A percentile compares a stretch with the other conserved stretches of the same genome.
Evolutionary conservation across 2,329 filamentous ascomycete species (phyloP).

Genomic region (Verticillium zaregamsianum): DNA sequence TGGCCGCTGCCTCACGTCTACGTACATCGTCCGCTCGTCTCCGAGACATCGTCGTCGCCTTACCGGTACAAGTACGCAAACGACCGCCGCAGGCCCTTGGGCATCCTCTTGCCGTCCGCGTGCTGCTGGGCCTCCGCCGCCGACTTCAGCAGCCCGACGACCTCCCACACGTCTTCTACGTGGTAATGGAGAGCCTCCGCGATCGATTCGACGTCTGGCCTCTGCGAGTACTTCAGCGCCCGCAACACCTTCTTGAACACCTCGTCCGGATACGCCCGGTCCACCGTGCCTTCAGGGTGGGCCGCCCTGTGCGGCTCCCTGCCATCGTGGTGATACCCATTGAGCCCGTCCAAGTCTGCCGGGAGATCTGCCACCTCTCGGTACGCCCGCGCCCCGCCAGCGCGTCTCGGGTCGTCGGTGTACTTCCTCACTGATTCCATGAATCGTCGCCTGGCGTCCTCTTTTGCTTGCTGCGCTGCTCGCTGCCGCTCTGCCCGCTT

Average conservation of each 20-base stretch:
- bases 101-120: background rate
- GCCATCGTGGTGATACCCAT: background rate
- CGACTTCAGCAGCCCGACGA: background rate
- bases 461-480: background rate
- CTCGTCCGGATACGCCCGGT: background rate
- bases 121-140: background rate
- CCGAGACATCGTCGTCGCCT: background rate
- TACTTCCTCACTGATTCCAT: background rate
- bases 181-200: background rate
- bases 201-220: background rate
- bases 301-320: background rate
- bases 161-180: background rate
- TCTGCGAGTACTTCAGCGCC: background rate
- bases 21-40: background rate
- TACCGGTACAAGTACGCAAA: background rate
- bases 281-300: background rate
- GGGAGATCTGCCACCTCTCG: background rate
- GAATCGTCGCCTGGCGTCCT: background rate
- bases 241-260: background rate
- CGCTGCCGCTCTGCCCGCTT: background rate
- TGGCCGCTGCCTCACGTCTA: background rate
- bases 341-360: background rate
- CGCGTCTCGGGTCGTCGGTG: background rate
- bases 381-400: background rate
- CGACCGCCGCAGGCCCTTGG: background rate